Percentiles rank a stretch among this genome's conserved stretches.
These are phyloP conservation scores for Asterochloris sp. DNA, from an alignment of 139 green algal species.

Conservation along the genomic window DNA sequence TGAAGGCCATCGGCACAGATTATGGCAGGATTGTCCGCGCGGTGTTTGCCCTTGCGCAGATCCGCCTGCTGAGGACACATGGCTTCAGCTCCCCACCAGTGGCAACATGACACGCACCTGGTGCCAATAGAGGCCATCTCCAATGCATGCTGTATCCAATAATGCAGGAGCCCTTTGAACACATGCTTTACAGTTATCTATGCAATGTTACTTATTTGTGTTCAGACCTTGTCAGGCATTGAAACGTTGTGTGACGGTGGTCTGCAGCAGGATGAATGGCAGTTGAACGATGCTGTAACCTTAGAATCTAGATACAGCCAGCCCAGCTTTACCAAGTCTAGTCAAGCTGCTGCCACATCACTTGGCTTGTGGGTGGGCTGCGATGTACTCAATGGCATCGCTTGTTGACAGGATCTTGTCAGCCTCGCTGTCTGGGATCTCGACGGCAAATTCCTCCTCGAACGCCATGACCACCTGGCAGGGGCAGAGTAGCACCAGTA, in stretches of 20 bases:
- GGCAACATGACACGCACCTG: no score
- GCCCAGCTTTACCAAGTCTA: neutral
- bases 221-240: no score
- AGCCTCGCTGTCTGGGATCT: slow-evolving; percentile 97
- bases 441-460: slow-evolving; percentile 98
- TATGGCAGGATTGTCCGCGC: slow-evolving; percentile 65
- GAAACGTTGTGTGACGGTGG: no score
- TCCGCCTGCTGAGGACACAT: slow-evolving; percentile 49
- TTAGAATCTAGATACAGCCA: neutral
- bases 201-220: no score
- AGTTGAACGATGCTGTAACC: neutral
- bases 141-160: no score
- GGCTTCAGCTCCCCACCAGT: slow-evolving; percentile 25
- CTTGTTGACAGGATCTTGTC: slow-evolving; percentile 91
- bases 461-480: slow-evolving; percentile 94
- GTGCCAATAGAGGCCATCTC: no score
- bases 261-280: no score
- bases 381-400: slow-evolving; percentile 94
- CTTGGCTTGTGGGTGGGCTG: slow-evolving; percentile 79
- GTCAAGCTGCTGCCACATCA: neutral
- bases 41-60: slow-evolving; percentile 74
- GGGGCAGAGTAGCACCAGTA: neutral
- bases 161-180: no score
- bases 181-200: no score
- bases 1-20: slow-evolving; percentile 74